Conservation (phyloP, 768 basidiomycete genomes). For the Postia placenta region DNA sequence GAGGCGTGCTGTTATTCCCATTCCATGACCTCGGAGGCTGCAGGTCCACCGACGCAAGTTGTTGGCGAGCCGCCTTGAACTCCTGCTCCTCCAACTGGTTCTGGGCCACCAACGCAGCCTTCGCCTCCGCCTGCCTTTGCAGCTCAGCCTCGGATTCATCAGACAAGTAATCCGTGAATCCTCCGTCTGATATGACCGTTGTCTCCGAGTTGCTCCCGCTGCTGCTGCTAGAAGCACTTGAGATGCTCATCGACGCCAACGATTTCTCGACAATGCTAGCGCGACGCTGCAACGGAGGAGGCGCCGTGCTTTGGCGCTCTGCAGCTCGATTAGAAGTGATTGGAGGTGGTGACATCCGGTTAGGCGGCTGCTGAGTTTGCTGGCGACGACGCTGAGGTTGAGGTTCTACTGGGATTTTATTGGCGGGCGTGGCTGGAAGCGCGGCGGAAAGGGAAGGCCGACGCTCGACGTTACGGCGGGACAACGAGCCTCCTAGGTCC, state of each 20-base stretch:
- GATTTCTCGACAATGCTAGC: conserved; percentile 31
- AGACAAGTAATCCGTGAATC: conserved; percentile 87
- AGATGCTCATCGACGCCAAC: conserved; percentile 33
- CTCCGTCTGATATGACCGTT: conserved; percentile 80
- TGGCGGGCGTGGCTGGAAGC: conserved; percentile 25
- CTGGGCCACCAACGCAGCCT: conserved; percentile 73
- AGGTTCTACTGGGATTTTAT: conserved; percentile 31
- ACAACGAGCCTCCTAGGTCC: conserved; percentile 45
- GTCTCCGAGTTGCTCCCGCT: conserved; percentile 60
- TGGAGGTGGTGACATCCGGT: conserved; percentile 2
- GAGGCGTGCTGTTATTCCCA: conserved; percentile 25
- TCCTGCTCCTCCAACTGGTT: conserved; percentile 75
- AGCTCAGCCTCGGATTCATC: conserved; percentile 89
- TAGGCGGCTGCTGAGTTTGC: conserved; percentile 11
- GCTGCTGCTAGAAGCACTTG: conserved; percentile 38
- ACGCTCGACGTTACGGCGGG: conserved; percentile 42
- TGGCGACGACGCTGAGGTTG: conserved; percentile 21
- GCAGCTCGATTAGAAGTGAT: conserved; percentile 3
- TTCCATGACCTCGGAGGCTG: conserved; percentile 77
- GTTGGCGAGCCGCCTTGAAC: conserved; percentile 74
- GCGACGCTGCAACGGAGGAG: conserved; percentile 10
- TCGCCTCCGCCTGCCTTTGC: conserved; percentile 79
- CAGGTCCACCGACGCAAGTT: conserved; percentile 67
- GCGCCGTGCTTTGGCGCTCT: conserved; percentile 16
- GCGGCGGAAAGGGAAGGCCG: conserved; percentile 41